phyloP scores from a whole-genome alignment of 805 yeast genomes.

The Debaryomyces maramus region DNA sequence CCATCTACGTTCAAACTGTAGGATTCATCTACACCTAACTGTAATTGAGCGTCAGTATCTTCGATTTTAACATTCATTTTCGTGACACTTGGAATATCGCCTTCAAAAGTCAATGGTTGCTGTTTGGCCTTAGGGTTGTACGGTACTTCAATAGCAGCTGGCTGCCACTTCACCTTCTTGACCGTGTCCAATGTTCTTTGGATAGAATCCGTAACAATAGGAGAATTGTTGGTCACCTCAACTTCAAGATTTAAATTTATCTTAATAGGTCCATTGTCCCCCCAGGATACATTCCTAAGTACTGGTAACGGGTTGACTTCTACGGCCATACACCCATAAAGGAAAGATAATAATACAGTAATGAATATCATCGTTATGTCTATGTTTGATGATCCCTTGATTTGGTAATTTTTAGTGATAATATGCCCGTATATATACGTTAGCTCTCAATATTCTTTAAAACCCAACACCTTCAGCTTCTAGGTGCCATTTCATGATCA shows the following conservation, averaged over 20 bases:
- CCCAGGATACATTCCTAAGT: constrained; percentile 24
- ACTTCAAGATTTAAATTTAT: constrained; percentile 6
- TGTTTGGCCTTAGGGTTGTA: constrained; percentile 15
- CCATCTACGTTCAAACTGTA: constrained; percentile 22
- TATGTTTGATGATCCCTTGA: no score
- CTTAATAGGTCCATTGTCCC: constrained; percentile 9
- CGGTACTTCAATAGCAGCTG: constrained; percentile 30
- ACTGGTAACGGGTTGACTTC: constrained; percentile 25
- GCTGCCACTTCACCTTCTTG: constrained; percentile 30
- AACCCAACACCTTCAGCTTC: no score
- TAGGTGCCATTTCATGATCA: no score
- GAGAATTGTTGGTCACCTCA: constrained; percentile 5
- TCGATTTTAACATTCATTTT: constrained; percentile 3
- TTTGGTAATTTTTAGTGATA: no score
- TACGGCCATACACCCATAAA: no score
- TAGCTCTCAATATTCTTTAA: no score
- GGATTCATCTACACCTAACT: constrained; percentile 38
- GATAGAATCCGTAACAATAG: constrained; percentile 24
- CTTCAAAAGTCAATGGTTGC: constrained; percentile 10
- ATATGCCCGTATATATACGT: no score
- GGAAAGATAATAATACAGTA: no score
- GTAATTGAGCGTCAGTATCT: constrained; percentile 18
- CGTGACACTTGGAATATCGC: not conserved
- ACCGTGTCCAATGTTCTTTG: constrained; percentile 16
- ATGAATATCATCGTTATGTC: no score